Evolutionary conservation across 352 stramenopile genomes (phyloP).

Genomic region (Aphanomyces euteiches): DNA sequence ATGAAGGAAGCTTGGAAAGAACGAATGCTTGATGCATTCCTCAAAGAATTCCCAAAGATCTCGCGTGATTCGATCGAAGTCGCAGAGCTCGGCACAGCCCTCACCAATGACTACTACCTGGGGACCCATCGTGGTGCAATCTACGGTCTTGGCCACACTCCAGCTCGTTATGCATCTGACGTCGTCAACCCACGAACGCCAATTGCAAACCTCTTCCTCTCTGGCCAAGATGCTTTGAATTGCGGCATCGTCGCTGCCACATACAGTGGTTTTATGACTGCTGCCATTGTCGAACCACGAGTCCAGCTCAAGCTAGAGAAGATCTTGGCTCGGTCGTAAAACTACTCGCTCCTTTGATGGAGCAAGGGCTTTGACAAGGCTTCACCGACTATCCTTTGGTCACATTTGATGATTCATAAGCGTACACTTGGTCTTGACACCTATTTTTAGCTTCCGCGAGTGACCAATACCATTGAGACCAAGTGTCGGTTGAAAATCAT

Average conservation of each 20-base stretch:
- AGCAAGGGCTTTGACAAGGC: neutral
- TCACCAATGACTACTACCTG: conserved; percentile 48
- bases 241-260: conserved; percentile 12
- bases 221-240: conserved; percentile 25
- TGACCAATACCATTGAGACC: neutral
- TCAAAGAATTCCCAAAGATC: conserved; percentile 38
- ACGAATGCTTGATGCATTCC: conserved; percentile 37
- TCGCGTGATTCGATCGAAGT: conserved; percentile 33
- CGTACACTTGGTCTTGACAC: neutral
- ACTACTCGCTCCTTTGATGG: neutral
- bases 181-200: conserved; percentile 20
- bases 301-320: neutral
- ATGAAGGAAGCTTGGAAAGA: conserved; percentile 36
- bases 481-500: neutral
- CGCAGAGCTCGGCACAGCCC: conserved; percentile 37
- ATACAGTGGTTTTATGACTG: conserved; percentile 13
- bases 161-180: conserved; percentile 18
- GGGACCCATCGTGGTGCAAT: conserved; percentile 38
- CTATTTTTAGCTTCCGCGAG: too few relatives aligned
- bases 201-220: conserved; percentile 28
- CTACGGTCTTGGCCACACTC: conserved; percentile 40
- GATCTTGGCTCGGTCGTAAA: neutral
- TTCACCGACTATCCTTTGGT: neutral
- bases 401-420: neutral
- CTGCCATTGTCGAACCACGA: conserved; percentile 3